Percentiles rank a stretch among this genome's conserved stretches.
phyloP scores from a whole-genome alignment of 768 basidiomycete species.

The Austroboletus eburneus region DNA sequence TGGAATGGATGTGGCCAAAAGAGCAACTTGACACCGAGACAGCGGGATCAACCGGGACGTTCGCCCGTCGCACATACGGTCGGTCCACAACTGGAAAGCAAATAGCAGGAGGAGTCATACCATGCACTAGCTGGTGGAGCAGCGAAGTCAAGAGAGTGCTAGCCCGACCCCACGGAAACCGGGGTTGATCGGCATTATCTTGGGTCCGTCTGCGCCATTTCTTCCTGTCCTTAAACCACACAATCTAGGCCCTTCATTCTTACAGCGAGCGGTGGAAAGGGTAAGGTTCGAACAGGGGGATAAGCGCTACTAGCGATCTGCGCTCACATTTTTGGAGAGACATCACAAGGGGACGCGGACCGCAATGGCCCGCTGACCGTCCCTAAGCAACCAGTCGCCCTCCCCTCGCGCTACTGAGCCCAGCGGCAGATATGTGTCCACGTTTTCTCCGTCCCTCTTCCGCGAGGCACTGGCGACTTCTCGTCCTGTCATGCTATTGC shows the following conservation, averaged over 20 bases:
- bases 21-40: slow-evolving; percentile 2
- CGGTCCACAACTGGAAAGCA: neutral
- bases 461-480: neutral
- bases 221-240: neutral
- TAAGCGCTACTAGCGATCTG: neutral
- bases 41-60: neutral
- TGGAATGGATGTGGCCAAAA: slow-evolving; percentile 10
- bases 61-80: neutral
- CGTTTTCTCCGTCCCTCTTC: slow-evolving; percentile 7
- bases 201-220: no score
- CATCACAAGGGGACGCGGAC: neutral
- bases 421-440: slow-evolving; percentile 2
- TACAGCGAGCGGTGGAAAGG: neutral
- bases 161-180: no score
- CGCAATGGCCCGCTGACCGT: no score
- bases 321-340: neutral
- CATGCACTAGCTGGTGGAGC: no score
- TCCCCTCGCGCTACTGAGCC: no score
- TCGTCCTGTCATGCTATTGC: neutral
- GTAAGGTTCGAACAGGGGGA: neutral
- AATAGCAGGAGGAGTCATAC: neutral
- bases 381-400: no score
- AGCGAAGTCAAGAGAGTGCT: no score
- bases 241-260: neutral
- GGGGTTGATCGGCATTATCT: neutral